phyloP scores from a whole-genome alignment of 2,329 filamentous ascomycete species.

The Aspergillus luchuensis region DNA sequence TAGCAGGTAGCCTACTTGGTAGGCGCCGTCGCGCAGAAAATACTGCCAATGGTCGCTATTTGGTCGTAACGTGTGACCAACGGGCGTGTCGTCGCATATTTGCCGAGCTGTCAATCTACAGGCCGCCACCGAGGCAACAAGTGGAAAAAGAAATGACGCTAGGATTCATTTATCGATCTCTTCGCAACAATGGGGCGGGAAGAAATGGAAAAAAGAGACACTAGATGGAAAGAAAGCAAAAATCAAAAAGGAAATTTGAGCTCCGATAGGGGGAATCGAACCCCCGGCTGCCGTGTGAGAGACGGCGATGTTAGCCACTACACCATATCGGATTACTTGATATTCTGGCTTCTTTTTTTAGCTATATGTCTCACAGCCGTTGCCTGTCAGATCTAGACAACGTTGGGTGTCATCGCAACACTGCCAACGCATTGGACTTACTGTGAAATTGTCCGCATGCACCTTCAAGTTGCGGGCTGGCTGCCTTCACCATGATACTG shows the following conservation, averaged over 20 bases:
- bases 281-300: slow-evolving; percentile 19
- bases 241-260: not conserved
- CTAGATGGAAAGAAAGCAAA: no score
- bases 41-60: not conserved
- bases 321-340: slow-evolving; percentile 2
- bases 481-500: not conserved
- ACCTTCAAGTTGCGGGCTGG: not conserved
- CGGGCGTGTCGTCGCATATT: not conserved
- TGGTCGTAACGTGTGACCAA: not conserved
- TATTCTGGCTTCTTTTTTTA: not conserved
- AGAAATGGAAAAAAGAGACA: no score
- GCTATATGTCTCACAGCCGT: not conserved
- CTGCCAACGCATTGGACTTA: no score
- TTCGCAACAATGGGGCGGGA: no score
- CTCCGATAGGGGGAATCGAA: slow-evolving; percentile 22
- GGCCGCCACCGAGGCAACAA: not conserved
- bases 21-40: not conserved
- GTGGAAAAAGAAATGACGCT: not conserved
- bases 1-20: not conserved
- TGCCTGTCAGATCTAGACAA: not conserved
- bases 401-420: no score
- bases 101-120: not conserved
- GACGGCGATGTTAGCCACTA: slow-evolving; percentile 5
- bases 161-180: not conserved
- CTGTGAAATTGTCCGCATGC: not conserved